Base-by-base conservation (phyloP, 257 asterid species). In the Lithospermum erythrorhizon region DNA sequence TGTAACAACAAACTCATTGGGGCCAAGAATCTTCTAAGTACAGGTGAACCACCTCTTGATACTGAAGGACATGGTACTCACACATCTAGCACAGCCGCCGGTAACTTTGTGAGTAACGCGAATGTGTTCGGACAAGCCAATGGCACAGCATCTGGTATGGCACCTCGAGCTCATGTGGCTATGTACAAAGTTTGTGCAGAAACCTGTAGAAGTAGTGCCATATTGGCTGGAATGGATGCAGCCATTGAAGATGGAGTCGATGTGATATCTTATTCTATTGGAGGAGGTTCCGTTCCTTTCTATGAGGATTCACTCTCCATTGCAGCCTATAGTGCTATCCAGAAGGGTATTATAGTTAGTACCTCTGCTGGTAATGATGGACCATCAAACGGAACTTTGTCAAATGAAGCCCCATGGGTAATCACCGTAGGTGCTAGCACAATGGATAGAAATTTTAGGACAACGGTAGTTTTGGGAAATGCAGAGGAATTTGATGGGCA, bases 361-460 rank as follows among this genome's bases (percentile, higher is more conserved):
- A 29, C 55, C 57, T 41, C 69, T 23, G 69, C 69, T 55, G 69
- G 69, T 53, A 65, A 56, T 56, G 29, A 0, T 3, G 69, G 69
- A 29, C 69, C 69, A 24, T 0, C 2, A 22, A 32, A 23, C 22
- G 55, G 48, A 8, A 21, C 57, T 37, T 21, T 65, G 56, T 56
- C 69, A 20, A 65, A 65, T 56, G 69, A 65, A 19, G 63, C 69
- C 47, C 69, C 69, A 23, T 65, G 69, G 69, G 41, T 65, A 23
- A 45, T 65, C 18, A 65, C 69, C n/a, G 69, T 65, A 5, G 69
- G 69, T 65, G 69, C 69, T 54, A 56, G 69, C 69, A 65, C 69
- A 19, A 20, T 6, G 3, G 69, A 65, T 56, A 65, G 69, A 56
- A 25, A 65, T 53, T n/a, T 65, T 6, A 56, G 48, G 62, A 62